phyloP scores from a whole-genome alignment of 352 stramenopile genomes.

The Chrysophaeum taylorii region DNA sequence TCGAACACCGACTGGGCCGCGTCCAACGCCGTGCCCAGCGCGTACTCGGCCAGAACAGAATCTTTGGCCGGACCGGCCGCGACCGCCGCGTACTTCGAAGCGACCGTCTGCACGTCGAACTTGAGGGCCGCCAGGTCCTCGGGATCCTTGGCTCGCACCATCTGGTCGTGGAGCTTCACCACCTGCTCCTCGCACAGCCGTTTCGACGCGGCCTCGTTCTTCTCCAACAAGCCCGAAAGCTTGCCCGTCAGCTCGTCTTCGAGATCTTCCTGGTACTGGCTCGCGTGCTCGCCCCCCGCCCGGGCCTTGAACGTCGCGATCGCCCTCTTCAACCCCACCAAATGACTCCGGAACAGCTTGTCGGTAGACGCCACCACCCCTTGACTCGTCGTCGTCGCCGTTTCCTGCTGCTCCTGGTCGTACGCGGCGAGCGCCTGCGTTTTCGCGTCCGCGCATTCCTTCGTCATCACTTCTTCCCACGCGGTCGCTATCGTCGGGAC shows the following conservation, averaged over 20 bases:
- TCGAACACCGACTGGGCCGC: constrained; percentile 64
- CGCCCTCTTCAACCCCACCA: constrained; percentile 47
- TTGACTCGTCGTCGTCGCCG: constrained; percentile 49
- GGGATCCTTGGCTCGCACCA: constrained; percentile 58
- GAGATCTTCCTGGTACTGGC: constrained; percentile 54
- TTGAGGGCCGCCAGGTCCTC: constrained; percentile 63
- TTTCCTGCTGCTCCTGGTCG: constrained; percentile 43
- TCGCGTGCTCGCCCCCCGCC: constrained; percentile 54
- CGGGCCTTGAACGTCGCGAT: constrained; percentile 47
- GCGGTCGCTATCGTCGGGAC: constrained; percentile 67
- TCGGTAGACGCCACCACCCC: constrained; percentile 61
- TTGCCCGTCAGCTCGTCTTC: constrained; percentile 54
- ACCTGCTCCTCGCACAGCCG: constrained; percentile 63
- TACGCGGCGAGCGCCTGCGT: constrained; percentile 48
- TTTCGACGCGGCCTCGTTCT: constrained; percentile 34
- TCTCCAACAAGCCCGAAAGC: not conserved
- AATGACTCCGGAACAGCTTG: constrained; percentile 47
- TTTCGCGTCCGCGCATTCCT: constrained; percentile 63
- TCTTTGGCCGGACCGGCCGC: constrained; percentile 58
- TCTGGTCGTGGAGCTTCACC: constrained; percentile 60
- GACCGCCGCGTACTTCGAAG: constrained; percentile 56
- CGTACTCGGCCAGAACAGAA: constrained; percentile 58
- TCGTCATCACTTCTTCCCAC: constrained; percentile 63
- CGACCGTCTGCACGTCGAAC: constrained; percentile 54
- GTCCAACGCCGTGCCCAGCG: constrained; percentile 61